Evolutionary conservation across 2,329 filamentous ascomycete genomes (phyloP), one percentile per base, ranked within the genome.

Genomic region (Aspergillus novoparasiticus): DNA sequence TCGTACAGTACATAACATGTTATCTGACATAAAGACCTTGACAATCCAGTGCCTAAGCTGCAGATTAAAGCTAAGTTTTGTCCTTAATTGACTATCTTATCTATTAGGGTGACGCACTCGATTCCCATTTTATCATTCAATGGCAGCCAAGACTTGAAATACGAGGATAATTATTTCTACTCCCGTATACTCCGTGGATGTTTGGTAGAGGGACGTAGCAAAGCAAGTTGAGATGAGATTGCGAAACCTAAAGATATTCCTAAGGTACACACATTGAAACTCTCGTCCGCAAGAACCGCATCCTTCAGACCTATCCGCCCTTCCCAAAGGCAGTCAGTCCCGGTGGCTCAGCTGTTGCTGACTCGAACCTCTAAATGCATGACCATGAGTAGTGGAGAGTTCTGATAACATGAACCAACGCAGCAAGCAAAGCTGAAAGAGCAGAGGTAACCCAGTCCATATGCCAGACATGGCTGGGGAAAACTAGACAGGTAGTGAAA

Each of bases 241-340:
- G 34, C 32, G 46, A 39, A 48, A 54, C 32, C 21, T 41, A 16
- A 62, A 58, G 45, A 30, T 46, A 46, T 23, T 16, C 39, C 55
- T 58, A 56, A 60, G 46, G 41, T 36, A 59, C 36, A 58, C 16
- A 45, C 14, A 34, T 34, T 36, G 21, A 50, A 34, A 14, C 59
- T 56, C 57, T 58, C 43, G 58, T 54, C 26, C 45, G 57, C 60
- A 63, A 61, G 57, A n/a, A 53, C 64, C 60, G 51, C 39, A 55
- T 59, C 30, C 19, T 60, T 51, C 59, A 65, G 62, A 56, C 61
- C 61, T 51, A 60, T 61, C 55, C 48, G 41, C 48, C 41, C 60
- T 51, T 50, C 2, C 8, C 14, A 45, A 26, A 51, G 50, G 56
- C 60, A 57, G 60, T 32, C 58, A 45, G 59, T 58, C 39, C 62